Evolutionary conservation across 148 eudicot species (phyloP), one percentile per base, ranked within the genome.

Genomic region (Rhododendron henanense): DNA sequence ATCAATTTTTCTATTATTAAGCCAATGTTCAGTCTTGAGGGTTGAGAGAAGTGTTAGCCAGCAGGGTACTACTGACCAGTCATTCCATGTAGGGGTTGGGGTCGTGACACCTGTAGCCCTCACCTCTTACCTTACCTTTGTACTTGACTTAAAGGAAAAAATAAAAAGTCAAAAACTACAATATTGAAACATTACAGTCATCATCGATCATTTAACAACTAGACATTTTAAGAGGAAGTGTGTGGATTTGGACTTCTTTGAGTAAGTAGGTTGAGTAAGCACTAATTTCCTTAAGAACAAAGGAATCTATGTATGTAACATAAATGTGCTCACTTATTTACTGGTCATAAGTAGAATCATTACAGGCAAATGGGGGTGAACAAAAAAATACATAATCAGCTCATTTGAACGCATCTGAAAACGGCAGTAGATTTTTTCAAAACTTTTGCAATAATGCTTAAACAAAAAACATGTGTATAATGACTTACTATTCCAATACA

Each of bases 401-500:
- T 78, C 9, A 78, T 47, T 47, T 41, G 35, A 78, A 23, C 25
- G 35, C 25, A 3, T 47, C 7, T 47, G 35, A 48, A 77, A 78
- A 78, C 13, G 10, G 3, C 9, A 47, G 16, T 78, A 4, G 6
- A n/a, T 47, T 78, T 47, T 31, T 78, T 78, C 53, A 48, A 0
- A 41, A 45, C 2, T 78, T 47, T 78, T 45, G 80, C 48, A 59
- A 18, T 59, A 23, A 37, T 61, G 19, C 67, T 82, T 47, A 47
- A 44, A 45, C 31, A 51, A 10, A 59, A 82, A 53, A 81, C 41
- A 13, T 45, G 10, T 7, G 37, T 3, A 14, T 53, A 45, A 33
- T n/a, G 18, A 90, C 96, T 91, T 91, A 96, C 98, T 50, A 86
- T 89, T 88, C 98, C 99, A 73, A 96, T 95, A 87, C 99, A 96